Evolutionary conservation across 495 filamentous ascomycete genomes (phyloP).

Genomic region (Daldinia concentrica): DNA sequence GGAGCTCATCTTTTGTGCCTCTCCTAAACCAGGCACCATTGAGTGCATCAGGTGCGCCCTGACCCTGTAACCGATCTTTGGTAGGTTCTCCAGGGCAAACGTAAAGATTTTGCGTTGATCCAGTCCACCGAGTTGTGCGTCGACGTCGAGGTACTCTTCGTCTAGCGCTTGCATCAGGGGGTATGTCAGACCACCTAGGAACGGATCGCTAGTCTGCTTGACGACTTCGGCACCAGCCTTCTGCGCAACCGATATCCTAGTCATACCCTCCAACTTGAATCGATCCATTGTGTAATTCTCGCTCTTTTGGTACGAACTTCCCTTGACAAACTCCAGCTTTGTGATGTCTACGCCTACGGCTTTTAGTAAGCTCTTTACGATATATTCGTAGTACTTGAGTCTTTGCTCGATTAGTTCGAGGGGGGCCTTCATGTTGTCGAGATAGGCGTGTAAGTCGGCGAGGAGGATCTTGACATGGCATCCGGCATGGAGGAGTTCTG

Average conservation of each 20-base stretch:
- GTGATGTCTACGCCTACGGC: conserved; percentile 78
- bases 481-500: conserved; percentile 84
- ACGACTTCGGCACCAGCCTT: conserved; percentile 93
- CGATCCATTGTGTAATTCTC: conserved; percentile 78
- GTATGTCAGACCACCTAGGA: conserved; percentile 84
- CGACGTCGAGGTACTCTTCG: conserved; percentile 87
- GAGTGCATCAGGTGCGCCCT: conserved; percentile 89
- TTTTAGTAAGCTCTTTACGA: conserved; percentile 72
- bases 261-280: conserved; percentile 68
- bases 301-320: conserved; percentile 81
- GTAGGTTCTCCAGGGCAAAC: conserved; percentile 78
- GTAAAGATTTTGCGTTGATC: conserved; percentile 94
- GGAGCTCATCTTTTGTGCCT: conserved; percentile 70
- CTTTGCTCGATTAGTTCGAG: conserved; percentile 86
- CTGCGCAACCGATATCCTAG: conserved; percentile 74
- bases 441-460: conserved; percentile 81
- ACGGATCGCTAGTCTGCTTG: conserved; percentile 82
- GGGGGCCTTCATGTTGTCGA: conserved; percentile 85
- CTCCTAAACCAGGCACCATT: conserved; percentile 89
- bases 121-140: conserved; percentile 80
- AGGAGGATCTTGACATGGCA: conserved; percentile 84
- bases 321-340: conserved; percentile 83
- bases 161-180: conserved; percentile 90
- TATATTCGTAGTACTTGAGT: conserved; percentile 73
- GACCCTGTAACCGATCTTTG: conserved; percentile 72